Percentiles rank a stretch among this genome's conserved stretches.
phyloP scores from a whole-genome alignment of 768 basidiomycete species.

The Peribolospora kevripleyi region DNA sequence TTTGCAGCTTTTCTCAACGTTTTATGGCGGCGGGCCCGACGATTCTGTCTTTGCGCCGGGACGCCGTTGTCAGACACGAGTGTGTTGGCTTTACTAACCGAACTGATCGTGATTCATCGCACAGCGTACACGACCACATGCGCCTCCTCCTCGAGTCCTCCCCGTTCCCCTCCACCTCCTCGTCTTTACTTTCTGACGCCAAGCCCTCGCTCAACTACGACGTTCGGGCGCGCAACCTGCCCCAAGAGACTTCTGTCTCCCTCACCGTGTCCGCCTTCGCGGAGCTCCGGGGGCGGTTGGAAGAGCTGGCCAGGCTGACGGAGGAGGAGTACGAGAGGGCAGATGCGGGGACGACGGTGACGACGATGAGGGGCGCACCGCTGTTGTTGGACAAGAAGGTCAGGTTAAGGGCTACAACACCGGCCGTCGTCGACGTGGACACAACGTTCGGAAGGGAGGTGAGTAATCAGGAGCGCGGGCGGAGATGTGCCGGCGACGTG shows the following conservation, averaged over 20 bases:
- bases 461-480: not conserved
- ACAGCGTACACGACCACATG: slow-evolving; percentile 10
- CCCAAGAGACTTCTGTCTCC: slow-evolving; percentile 3
- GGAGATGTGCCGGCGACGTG: not conserved
- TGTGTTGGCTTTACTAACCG: too few species aligned
- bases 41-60: not conserved
- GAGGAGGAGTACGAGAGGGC: too few species aligned
- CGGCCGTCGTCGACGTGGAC: slow-evolving; percentile 4
- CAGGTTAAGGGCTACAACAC: slow-evolving; percentile 6
- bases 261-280: slow-evolving; percentile 2
- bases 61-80: too few species aligned
- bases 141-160: slow-evolving; percentile 5
- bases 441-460: slow-evolving; percentile 8
- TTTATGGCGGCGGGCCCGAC: not conserved
- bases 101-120: too few species aligned
- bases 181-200: not conserved
- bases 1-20: not conserved
- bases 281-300: slow-evolving; percentile 1
- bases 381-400: slow-evolving; percentile 2
- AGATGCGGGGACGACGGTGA: too few species aligned
- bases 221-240: slow-evolving; percentile 4
- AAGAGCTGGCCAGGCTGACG: not conserved
- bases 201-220: slow-evolving; percentile 8
- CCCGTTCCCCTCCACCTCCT: not conserved
- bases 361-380: too few species aligned